Base-by-base conservation (phyloP, 2,329 filamentous ascomycete species). In the Helminthosporium solani region DNA sequence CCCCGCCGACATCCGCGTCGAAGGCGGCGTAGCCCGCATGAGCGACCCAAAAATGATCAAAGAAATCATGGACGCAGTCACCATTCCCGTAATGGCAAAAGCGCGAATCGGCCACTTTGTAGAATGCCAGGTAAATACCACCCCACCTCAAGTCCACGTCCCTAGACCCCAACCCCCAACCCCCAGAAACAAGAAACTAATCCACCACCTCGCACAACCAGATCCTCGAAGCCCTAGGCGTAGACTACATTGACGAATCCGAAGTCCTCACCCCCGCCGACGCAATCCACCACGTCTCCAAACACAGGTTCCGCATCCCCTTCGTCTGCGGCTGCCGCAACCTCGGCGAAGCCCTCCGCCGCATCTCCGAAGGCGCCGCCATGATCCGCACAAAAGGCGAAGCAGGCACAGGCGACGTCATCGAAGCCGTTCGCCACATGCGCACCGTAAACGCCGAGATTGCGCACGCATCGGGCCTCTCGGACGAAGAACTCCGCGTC, bases 321-420 rank as follows among this genome's bases (percentile, higher is more conserved):
- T 99, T 97, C 67, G 94, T 99, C 47, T 97, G 94, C 73, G 94
- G 94, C 44, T 97, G 94, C 80, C 82, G 92, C 52, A 91, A 95
- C 78, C 79, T 97, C 11, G 90, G 90, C 52, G 94, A 99, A 78
- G 94, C 94, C 14, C 82, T 99, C 45, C 82, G 94, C 53, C 82
- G 94, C 53, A 90, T 99, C 66, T 82, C 84, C 53, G 94, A 97
- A 76, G 94, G 94, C 54, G 94, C 94, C 8, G 92, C 92, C 64
- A 97, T 99, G 92, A 96, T 99, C 75, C 86, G 94, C 63, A 99
- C 94, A 56, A 99, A 97, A 79, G 94, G 94, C 56, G 94, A 99
- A 76, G 94, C 94, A 30, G 94, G 94, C 53, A 97, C 94, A 1
- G 94, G 94, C 53, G 94, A 99, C 70, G 90, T 99, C 42, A 88